Percentiles rank a stretch among this genome's conserved stretches.
These are phyloP conservation scores for Amyloporia xantha DNA, from an alignment of 768 basidiomycete genomes.

Conservation along the genomic window DNA sequence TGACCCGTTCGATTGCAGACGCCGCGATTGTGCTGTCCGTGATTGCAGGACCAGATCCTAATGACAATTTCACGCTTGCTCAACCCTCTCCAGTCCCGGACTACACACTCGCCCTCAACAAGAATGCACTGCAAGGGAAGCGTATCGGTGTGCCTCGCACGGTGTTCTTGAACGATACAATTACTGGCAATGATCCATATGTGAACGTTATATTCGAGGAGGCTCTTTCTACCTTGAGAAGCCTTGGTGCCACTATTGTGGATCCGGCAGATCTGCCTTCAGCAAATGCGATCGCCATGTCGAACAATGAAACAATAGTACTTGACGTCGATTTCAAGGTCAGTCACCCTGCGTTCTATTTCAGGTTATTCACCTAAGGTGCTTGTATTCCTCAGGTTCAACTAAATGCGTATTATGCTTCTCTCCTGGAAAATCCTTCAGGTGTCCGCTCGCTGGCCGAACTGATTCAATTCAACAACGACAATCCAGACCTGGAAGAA, in stretches of 20 bases:
- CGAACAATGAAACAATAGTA: constrained; percentile 46
- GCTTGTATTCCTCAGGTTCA: too few species aligned
- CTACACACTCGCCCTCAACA: constrained; percentile 43
- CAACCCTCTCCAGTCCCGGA: constrained; percentile 45
- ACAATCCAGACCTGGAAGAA: constrained; percentile 40
- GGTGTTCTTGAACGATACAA: constrained; percentile 17
- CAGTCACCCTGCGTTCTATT: constrained; percentile 1
- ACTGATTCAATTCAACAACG: constrained; percentile 49
- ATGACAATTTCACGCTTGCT: constrained; percentile 31
- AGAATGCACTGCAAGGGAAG: constrained; percentile 38
- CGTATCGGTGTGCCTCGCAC: constrained; percentile 40
- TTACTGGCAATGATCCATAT: constrained; percentile 17
- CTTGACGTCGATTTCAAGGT: constrained; percentile 56
- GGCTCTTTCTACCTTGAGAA: constrained; percentile 28
- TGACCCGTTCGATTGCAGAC: constrained; percentile 26
- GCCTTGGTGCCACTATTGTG: constrained; percentile 41
- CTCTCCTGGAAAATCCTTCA: constrained; percentile 18
- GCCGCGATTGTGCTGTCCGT: constrained; percentile 26
- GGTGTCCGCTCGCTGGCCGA: constrained; percentile 35
- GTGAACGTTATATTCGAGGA: constrained; percentile 30
- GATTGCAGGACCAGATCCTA: constrained; percentile 35
- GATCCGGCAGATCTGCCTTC: constrained; percentile 57
- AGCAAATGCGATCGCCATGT: constrained; percentile 40
- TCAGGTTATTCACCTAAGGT: too few species aligned
- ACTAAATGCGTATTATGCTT: constrained; percentile 19